Percentiles rank a stretch among this genome's conserved stretches.
These are phyloP conservation scores for Pelargonium citronellum DNA, from an alignment of 441 rosid genomes.

Conservation along the genomic window DNA sequence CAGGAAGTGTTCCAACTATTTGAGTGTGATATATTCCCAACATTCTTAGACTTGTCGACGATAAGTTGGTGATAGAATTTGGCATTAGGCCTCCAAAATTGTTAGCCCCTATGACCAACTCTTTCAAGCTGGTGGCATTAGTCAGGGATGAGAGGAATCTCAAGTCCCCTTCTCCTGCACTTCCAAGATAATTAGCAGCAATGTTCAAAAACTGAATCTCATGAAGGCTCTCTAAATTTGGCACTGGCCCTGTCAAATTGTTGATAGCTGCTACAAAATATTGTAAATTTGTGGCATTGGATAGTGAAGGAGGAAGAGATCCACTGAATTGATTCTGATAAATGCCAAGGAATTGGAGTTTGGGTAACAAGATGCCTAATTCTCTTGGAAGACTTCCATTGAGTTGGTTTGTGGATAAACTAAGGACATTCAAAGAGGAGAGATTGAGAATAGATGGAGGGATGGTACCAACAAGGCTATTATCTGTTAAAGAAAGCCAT, in stretches of 20 bases:
- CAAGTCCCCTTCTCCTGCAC: slow-evolving; percentile 15
- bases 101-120: neutral
- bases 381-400: slow-evolving; percentile 23
- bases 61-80: slow-evolving; percentile 20
- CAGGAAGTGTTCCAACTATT: slow-evolving; percentile 17
- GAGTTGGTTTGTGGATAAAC: slow-evolving; percentile 11
- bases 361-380: slow-evolving; percentile 20
- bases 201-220: neutral
- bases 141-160: slow-evolving; percentile 23
- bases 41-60: neutral
- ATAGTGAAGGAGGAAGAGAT: slow-evolving; percentile 22
- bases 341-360: neutral
- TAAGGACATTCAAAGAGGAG: neutral
- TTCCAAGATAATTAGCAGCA: slow-evolving; percentile 16
- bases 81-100: slow-evolving; percentile 24
- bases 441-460: slow-evolving; percentile 29
- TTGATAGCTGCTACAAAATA: neutral
- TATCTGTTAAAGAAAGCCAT: neutral
- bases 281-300: slow-evolving; percentile 24
- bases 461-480: slow-evolving; percentile 20
- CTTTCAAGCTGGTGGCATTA: slow-evolving; percentile 8
- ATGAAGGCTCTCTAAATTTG: neutral
- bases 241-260: slow-evolving; percentile 17
- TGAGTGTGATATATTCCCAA: neutral
- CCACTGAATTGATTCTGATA: slow-evolving; percentile 8